Conservation (phyloP, 2,329 filamentous ascomycete species). For the Cladosporium velox region DNA sequence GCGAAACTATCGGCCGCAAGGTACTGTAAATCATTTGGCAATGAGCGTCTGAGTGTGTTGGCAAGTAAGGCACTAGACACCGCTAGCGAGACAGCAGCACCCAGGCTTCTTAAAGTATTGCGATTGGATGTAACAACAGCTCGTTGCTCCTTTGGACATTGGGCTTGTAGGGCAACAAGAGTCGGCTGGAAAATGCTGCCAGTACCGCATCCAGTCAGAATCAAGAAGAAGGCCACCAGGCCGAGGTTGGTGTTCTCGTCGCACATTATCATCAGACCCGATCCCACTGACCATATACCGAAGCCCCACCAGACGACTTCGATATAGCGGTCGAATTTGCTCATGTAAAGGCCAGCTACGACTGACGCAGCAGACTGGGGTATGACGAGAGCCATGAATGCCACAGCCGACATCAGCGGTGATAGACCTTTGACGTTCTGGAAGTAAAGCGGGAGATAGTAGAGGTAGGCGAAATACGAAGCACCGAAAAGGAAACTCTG, state of each 20-base stretch:
- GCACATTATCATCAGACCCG: conserved; percentile 43
- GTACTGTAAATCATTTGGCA: conserved; percentile 43
- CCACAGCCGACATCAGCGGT: conserved; percentile 68
- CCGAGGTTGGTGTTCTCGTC: conserved; percentile 39
- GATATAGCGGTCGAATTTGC: conserved; percentile 53
- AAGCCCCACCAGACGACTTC: conserved; percentile 49
- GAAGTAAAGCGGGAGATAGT: conserved; percentile 85
- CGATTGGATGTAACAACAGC: conserved; percentile 66
- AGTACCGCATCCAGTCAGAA: conserved; percentile 63
- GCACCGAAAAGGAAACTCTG: conserved; percentile 63
- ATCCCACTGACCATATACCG: conserved; percentile 43
- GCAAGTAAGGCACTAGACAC: conserved; percentile 65
- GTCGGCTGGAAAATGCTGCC: conserved; percentile 71
- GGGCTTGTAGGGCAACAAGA: conserved; percentile 68
- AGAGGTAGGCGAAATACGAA: conserved; percentile 68
- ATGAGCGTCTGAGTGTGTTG: conserved; percentile 37
- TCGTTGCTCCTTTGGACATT: conserved; percentile 55
- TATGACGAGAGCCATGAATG: conserved; percentile 39
- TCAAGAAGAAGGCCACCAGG: conserved; percentile 57
- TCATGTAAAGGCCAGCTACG: conserved; percentile 46
- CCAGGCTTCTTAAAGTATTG: conserved; percentile 75
- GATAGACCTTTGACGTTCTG: conserved; percentile 70
- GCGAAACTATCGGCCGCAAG: conserved; percentile 45
- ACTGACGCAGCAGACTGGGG: conserved; percentile 37
- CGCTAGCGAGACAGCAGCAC: conserved; percentile 66